These are phyloP conservation scores for Sordariomycetes sp. DNA, from an alignment of 2,329 filamentous ascomycete genomes.

Conservation along the genomic window DNA sequence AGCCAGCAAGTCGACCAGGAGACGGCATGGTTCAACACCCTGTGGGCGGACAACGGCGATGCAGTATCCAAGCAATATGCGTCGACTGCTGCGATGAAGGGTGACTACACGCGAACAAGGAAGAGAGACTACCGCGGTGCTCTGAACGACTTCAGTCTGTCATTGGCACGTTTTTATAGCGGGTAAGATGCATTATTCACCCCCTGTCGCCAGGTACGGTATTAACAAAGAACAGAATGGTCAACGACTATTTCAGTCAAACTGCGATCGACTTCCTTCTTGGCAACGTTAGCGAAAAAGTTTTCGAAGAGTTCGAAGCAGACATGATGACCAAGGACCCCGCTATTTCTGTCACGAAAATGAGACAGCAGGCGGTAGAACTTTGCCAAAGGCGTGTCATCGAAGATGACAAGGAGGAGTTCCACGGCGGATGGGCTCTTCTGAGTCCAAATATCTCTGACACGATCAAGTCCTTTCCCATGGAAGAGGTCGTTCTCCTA, in stretches of 20 bases:
- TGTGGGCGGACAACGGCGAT: conserved; percentile 98
- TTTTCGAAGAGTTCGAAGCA: conserved; percentile 91
- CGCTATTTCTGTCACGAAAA: conserved; percentile 73
- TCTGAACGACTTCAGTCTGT: conserved; percentile 82
- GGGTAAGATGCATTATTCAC: conserved; percentile 35
- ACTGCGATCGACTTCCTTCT: conserved; percentile 90
- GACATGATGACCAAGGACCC: conserved; percentile 92
- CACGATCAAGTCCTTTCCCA: conserved; percentile 59
- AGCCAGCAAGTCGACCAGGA: conserved; percentile 66
- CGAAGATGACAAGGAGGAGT: conserved; percentile 71
- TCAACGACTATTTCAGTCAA: conserved; percentile 96
- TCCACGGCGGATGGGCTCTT: conserved; percentile 84
- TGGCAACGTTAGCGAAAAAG: conserved; percentile 72
- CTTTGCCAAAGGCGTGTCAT: conserved; percentile 81
- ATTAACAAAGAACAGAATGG: conserved; percentile 55
- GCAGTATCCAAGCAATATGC: conserved; percentile 94
- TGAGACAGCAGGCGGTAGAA: conserved; percentile 84
- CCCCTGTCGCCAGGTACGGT: neutral
- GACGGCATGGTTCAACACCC: conserved; percentile 87
- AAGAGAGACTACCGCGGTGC: conserved; percentile 89
- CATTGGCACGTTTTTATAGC: conserved; percentile 66
- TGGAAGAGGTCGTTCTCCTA: conserved; percentile 83
- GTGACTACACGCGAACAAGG: conserved; percentile 86
- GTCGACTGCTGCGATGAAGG: conserved; percentile 90
- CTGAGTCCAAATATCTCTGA: conserved; percentile 66